Percentiles rank a stretch among this genome's conserved stretches.
These are phyloP conservation scores for Solanum pinnatisectum DNA, from an alignment of 257 asterid species.

Conservation along the genomic window DNA sequence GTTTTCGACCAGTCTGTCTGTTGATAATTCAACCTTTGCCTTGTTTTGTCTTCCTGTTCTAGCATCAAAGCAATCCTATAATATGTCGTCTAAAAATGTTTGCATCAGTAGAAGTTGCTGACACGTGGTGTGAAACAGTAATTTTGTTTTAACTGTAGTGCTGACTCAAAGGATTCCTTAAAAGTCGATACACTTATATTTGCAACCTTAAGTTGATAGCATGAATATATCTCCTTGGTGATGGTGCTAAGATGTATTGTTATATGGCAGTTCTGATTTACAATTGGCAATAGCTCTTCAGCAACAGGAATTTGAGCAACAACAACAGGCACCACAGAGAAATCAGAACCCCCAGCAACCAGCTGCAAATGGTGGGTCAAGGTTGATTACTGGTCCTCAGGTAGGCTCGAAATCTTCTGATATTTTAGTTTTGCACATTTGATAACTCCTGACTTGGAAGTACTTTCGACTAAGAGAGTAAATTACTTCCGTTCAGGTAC, in stretches of 20 bases:
- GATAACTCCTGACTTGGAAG: background rate
- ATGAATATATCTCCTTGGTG: background rate
- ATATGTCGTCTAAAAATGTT: background rate
- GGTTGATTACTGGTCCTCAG: conserved; percentile 81
- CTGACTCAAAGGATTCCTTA: background rate
- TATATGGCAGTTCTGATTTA: conserved; percentile 66
- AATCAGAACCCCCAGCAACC: conserved; percentile 30
- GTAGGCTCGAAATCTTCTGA: conserved; percentile 15
- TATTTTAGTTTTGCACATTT: background rate
- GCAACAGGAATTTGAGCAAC: conserved; percentile 87
- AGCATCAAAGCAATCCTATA: background rate
- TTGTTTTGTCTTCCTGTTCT: background rate
- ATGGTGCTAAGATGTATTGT: background rate
- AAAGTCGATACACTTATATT: background rate
- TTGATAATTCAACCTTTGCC: background rate
- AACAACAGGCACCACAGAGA: conserved; percentile 37
- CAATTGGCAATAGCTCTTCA: conserved; percentile 95
- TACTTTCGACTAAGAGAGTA: background rate
- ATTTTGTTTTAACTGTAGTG: background rate
- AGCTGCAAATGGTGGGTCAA: conserved; percentile 32
- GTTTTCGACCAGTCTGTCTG: background rate
- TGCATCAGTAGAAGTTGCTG: background rate
- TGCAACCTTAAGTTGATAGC: background rate
- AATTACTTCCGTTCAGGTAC: conserved; percentile 35
- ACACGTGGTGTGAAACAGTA: background rate